phyloP scores from a whole-genome alignment of 352 stramenopile genomes.

The Peronospora belbahrii region DNA sequence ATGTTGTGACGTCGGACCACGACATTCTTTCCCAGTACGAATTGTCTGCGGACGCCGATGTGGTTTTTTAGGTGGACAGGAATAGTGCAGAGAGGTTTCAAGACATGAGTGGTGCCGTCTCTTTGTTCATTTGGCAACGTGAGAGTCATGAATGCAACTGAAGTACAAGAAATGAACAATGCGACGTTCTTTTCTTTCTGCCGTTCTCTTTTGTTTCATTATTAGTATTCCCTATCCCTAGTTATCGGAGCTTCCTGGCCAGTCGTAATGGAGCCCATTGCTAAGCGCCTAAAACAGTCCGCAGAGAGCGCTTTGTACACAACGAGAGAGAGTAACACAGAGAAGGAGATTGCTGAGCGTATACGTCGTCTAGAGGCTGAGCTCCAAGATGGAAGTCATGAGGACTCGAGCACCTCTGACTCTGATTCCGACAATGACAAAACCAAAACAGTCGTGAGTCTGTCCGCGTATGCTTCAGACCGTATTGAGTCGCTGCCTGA shows the following conservation, averaged over 20 bases:
- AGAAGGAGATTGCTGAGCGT: constrained; percentile 55
- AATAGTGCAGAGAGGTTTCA: neutral
- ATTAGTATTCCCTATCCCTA: constrained; percentile 6
- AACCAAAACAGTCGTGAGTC: constrained; percentile 36
- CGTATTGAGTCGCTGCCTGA: constrained; percentile 55
- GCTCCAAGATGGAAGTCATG: constrained; percentile 33
- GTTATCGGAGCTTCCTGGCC: constrained; percentile 14
- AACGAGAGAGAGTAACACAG: constrained; percentile 5
- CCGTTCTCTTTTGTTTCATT: constrained; percentile 21
- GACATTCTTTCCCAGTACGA: constrained; percentile 83
- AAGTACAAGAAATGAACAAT: constrained; percentile 19
- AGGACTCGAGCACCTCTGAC: constrained; percentile 28
- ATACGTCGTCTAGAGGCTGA: constrained; percentile 71
- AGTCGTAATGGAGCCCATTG: constrained; percentile 66
- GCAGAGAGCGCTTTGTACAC: constrained; percentile 46
- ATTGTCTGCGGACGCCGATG: constrained; percentile 58
- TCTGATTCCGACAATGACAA: constrained; percentile 21
- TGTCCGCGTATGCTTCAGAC: constrained; percentile 61
- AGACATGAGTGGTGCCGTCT: neutral
- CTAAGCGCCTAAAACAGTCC: constrained; percentile 75
- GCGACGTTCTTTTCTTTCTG: neutral
- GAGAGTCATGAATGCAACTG: constrained; percentile 6
- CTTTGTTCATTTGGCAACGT: constrained; percentile 2
- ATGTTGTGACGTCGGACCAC: constrained; percentile 57
- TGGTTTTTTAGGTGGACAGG: constrained; percentile 58